These are phyloP conservation scores for Penicillium fimorum DNA, from an alignment of 495 filamentous ascomycete genomes.

Conservation along the genomic window DNA sequence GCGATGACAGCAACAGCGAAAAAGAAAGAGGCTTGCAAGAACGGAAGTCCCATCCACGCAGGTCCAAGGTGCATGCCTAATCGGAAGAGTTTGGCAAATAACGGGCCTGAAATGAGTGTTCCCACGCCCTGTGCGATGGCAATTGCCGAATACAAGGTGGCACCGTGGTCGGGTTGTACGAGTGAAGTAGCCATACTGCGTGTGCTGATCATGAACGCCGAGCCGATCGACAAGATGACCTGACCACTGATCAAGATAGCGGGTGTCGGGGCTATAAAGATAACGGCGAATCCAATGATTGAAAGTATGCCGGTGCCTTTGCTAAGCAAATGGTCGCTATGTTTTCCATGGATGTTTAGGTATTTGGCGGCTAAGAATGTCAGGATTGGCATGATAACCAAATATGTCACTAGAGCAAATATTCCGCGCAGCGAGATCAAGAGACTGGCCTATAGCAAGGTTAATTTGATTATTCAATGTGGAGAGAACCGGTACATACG, in stretches of 20 bases:
- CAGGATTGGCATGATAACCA: slow-evolving; percentile 35
- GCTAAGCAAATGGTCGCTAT: slow-evolving; percentile 33
- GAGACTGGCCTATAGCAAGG: slow-evolving; percentile 33
- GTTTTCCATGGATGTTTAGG: slow-evolving; percentile 28
- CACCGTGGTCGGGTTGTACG: slow-evolving; percentile 32
- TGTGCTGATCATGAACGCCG: slow-evolving; percentile 29
- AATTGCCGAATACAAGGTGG: slow-evolving; percentile 36
- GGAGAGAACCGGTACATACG: slow-evolving; percentile 20
- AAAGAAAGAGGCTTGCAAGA: slow-evolving; percentile 26
- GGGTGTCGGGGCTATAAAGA: slow-evolving; percentile 32
- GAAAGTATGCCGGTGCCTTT: slow-evolving; percentile 32
- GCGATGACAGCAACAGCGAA: slow-evolving; percentile 18
- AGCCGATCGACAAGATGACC: slow-evolving; percentile 36
- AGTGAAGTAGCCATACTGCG: slow-evolving; percentile 39
- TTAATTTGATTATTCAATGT: slow-evolving; percentile 7
- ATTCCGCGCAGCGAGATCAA: slow-evolving; percentile 39
- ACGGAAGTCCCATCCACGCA: slow-evolving; percentile 35
- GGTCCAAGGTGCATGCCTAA: slow-evolving; percentile 39
- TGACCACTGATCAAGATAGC: slow-evolving; percentile 35
- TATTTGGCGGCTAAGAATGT: slow-evolving; percentile 24
- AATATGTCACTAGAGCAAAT: slow-evolving; percentile 31
- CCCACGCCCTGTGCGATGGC: slow-evolving; percentile 35
- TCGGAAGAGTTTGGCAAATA: slow-evolving; percentile 37
- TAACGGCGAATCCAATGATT: slow-evolving; percentile 29
- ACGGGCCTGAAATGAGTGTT: slow-evolving; percentile 32